phyloP scores from a whole-genome alignment of 768 basidiomycete species.

The Daedaleopsis sinensis region DNA sequence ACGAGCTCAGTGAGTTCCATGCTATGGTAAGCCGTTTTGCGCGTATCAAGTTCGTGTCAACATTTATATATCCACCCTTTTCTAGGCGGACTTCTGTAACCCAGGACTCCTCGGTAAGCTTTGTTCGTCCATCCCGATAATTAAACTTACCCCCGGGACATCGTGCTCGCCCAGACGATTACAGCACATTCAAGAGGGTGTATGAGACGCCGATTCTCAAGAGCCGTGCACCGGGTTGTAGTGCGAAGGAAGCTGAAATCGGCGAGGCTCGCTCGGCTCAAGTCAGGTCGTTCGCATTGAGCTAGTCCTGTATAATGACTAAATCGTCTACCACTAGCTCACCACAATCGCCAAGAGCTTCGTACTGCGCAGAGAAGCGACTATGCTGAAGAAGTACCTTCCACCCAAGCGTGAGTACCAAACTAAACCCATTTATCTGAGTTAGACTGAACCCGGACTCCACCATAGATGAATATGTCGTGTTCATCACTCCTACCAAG shows the following conservation, averaged over 20 bases:
- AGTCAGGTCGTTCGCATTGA: conserved; percentile 42
- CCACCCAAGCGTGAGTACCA: conserved; percentile 82
- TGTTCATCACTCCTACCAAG: conserved; percentile 90
- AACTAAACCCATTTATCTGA: background rate
- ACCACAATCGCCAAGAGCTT: conserved; percentile 80
- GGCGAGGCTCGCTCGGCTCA: conserved; percentile 81
- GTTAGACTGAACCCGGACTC: background rate
- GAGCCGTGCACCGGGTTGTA: conserved; percentile 78
- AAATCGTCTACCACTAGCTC: conserved; percentile 47
- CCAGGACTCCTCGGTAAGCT: conserved; percentile 80
- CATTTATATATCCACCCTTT: background rate
- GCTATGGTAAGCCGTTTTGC: conserved; percentile 70
- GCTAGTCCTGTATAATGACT: background rate
- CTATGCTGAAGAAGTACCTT: conserved; percentile 77
- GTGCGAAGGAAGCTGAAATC: conserved; percentile 69
- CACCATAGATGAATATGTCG: conserved; percentile 93
- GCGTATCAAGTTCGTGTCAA: background rate
- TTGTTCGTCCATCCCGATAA: background rate
- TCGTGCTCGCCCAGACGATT: conserved; percentile 59
- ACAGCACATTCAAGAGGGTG: conserved; percentile 72
- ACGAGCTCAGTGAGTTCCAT: conserved; percentile 94
- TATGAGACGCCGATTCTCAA: conserved; percentile 89
- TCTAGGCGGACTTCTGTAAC: conserved; percentile 89
- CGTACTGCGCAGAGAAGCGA: conserved; percentile 87
- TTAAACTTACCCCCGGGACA: background rate